phyloP scores from a whole-genome alignment of 352 stramenopile genomes.

The Phytophthora pisi region DNA sequence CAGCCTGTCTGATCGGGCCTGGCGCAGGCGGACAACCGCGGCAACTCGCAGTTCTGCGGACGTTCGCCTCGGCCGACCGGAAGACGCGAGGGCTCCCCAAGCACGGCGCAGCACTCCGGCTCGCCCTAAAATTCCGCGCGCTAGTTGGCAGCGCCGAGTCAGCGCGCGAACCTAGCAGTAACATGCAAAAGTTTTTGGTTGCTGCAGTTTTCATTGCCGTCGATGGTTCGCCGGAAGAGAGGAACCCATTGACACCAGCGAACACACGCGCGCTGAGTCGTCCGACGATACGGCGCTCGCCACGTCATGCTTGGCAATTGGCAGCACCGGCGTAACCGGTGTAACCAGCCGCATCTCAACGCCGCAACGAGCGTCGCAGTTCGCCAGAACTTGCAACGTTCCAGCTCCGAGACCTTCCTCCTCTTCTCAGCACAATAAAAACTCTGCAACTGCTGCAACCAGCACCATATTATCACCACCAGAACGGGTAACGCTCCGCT shows the following conservation, averaged over 20 bases:
- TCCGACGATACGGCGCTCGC: neutral
- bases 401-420: neutral
- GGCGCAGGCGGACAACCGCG: slow-evolving; percentile 18
- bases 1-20: slow-evolving; percentile 29
- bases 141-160: neutral
- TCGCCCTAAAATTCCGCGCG: slow-evolving; percentile 16
- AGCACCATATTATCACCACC: too few species aligned
- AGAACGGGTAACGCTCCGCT: too few species aligned
- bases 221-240: slow-evolving; percentile 21
- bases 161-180: neutral
- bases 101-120: slow-evolving; percentile 2
- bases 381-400: too few species aligned
- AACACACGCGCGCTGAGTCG: slow-evolving; percentile 11
- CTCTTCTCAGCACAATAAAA: neutral
- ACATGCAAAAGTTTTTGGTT: neutral
- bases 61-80: slow-evolving; percentile 23
- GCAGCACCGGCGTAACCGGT: neutral
- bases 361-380: slow-evolving; percentile 1
- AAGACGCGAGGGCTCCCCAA: slow-evolving; percentile 9
- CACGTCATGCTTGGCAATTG: slow-evolving; percentile 7
- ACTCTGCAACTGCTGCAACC: too few species aligned
- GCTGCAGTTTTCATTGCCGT: neutral
- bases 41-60: slow-evolving; percentile 29
- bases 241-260: slow-evolving; percentile 14
- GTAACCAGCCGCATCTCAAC: slow-evolving; percentile 9